phyloP scores from a whole-genome alignment of 2,329 filamentous ascomycete genomes.

The Trichophyton equinum region DNA sequence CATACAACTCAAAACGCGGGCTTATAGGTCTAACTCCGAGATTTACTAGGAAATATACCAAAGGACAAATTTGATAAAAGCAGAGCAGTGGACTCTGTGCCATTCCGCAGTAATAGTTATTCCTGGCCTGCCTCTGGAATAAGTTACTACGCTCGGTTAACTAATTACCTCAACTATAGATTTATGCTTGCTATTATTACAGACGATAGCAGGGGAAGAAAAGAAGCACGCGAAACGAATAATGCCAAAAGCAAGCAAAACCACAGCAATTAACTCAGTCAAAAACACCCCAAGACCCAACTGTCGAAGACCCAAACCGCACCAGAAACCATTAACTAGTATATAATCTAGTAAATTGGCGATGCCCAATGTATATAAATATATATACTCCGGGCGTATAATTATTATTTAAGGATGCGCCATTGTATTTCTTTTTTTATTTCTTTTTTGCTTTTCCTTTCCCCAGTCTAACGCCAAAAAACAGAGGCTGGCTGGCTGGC shows the following conservation, averaged over 20 bases:
- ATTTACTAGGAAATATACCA: background rate
- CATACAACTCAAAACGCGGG: background rate
- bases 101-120: background rate
- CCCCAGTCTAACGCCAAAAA: no score
- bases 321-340: background rate
- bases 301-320: background rate
- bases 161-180: background rate
- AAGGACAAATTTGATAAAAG: background rate
- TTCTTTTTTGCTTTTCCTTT: background rate
- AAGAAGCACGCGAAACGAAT: background rate
- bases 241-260: background rate
- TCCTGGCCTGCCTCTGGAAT: background rate
- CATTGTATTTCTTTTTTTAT: background rate
- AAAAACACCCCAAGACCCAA: background rate
- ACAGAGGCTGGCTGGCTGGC: no score
- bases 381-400: background rate
- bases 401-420: background rate
- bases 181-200: background rate
- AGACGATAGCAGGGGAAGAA: background rate
- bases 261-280: no score
- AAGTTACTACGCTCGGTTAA: background rate
- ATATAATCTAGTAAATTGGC: background rate
- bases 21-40: no score
- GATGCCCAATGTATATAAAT: background rate
- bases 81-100: background rate